Percentiles rank a stretch among this genome's conserved stretches.
Conservation (phyloP, 495 filamentous ascomycete genomes). For the Hyaloscypha bicolor region DNA sequence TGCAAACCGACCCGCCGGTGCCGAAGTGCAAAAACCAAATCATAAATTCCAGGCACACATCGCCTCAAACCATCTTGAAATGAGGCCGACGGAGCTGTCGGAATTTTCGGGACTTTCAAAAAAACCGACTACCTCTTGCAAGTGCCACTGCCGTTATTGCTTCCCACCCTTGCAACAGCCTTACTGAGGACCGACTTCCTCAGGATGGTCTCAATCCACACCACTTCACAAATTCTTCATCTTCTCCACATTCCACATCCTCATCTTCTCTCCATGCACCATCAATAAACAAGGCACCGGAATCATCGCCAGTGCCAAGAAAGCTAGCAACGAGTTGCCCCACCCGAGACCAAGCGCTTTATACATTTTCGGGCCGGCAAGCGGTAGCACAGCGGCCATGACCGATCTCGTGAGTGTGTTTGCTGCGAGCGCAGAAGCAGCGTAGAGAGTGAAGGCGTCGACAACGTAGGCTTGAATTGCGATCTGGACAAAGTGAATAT, state of each 20-base stretch:
- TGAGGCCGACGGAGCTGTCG: too few relatives aligned
- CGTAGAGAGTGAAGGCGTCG: constrained; percentile 1
- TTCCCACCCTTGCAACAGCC: too few relatives aligned
- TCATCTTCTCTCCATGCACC: constrained; percentile 5
- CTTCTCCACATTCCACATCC: constrained; percentile 6
- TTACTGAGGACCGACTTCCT: too few relatives aligned
- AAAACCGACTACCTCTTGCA: too few relatives aligned
- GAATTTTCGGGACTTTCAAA: too few relatives aligned
- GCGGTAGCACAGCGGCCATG: not conserved
- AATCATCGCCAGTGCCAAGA: not conserved
- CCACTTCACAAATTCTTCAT: not conserved
- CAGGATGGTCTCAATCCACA: too few relatives aligned
- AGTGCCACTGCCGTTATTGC: too few relatives aligned
- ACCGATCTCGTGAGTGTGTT: not conserved
- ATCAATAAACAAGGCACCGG: constrained; percentile 7
- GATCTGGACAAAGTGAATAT: not conserved
- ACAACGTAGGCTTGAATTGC: constrained; percentile 1
- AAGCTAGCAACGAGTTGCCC: constrained; percentile 1
- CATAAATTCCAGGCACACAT: too few relatives aligned
- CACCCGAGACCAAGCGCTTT: not conserved
- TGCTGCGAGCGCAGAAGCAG: not conserved
- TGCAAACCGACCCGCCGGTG: too few relatives aligned
- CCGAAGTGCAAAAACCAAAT: too few relatives aligned
- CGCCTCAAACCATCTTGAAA: too few relatives aligned
- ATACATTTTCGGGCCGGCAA: constrained; percentile 1